A percentile compares a stretch with the other conserved stretches of the same genome.
Evolutionary conservation across 176 grass and related monocot species (phyloP).

Genomic region (Zoysia japonica): DNA sequence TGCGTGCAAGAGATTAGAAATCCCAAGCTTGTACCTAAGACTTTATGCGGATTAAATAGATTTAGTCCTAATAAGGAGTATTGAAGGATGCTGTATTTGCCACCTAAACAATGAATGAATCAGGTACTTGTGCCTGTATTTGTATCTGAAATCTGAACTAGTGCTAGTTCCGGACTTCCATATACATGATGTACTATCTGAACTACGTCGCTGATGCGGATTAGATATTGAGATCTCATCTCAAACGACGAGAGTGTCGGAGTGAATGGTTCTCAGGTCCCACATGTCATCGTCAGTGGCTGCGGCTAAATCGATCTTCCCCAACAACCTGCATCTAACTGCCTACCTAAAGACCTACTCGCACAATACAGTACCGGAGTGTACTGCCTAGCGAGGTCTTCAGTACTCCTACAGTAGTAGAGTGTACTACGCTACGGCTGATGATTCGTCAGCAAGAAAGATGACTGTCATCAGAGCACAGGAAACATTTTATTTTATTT

Average conservation of each 20-base stretch:
- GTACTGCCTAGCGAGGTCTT: no score
- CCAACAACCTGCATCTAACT: constrained; percentile 29
- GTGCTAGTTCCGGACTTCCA: background rate
- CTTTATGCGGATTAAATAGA: no score
- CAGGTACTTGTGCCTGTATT: constrained; percentile 6
- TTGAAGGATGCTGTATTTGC: constrained; percentile 10
- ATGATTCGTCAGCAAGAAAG: no score
- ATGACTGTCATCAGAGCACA: no score
- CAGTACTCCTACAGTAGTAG: no score
- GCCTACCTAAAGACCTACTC: no score
- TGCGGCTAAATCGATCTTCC: background rate
- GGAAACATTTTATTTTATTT: no score
- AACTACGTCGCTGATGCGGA: background rate
- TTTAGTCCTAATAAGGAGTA: no score
- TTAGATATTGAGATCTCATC: background rate
- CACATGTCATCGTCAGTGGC: background rate
- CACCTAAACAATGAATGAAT: constrained; percentile 28
- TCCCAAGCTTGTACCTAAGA: background rate
- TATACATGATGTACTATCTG: background rate
- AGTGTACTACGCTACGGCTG: no score
- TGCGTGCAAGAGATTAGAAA: background rate
- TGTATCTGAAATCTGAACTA: background rate
- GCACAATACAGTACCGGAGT: no score
- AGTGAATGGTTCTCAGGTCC: background rate
- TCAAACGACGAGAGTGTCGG: background rate